Percentiles rank a stretch among this genome's conserved stretches.
Conservation (phyloP, 495 filamentous ascomycete genomes). For the Penicillium arizonense region DNA sequence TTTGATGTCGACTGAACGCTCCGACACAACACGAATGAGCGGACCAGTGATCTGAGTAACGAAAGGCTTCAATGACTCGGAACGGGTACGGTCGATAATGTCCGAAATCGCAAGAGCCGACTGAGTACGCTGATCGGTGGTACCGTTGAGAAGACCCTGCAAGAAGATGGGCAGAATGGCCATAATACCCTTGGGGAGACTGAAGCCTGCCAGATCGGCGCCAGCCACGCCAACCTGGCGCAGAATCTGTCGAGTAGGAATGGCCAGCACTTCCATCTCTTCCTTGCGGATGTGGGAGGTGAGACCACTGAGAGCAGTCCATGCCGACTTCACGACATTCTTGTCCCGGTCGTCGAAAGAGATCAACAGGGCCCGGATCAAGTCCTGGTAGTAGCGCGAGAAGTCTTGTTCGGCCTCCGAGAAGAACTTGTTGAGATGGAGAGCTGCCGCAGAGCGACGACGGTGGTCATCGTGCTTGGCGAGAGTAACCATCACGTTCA, state of each 20-base stretch:
- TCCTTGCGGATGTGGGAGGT: constrained; percentile 91
- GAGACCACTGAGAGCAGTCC: constrained; percentile 83
- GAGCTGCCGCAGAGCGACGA: constrained; percentile 71
- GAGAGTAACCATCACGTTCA: constrained; percentile 85
- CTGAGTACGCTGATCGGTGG: constrained; percentile 84
- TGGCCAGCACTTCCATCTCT: constrained; percentile 94
- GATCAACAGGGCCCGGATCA: constrained; percentile 83
- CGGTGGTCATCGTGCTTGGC: constrained; percentile 91
- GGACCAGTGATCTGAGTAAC: constrained; percentile 98
- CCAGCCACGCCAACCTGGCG: constrained; percentile 87
- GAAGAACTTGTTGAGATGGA: constrained; percentile 89
- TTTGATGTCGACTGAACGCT: constrained; percentile 92
- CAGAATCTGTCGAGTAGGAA: constrained; percentile 79
- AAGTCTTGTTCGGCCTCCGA: constrained; percentile 76
- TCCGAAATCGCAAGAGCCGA: constrained; percentile 93
- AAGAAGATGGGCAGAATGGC: constrained; percentile 95
- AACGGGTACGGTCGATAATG: constrained; percentile 84
- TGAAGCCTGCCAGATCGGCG: constrained; percentile 81
- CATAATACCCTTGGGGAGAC: constrained; percentile 94
- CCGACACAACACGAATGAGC: constrained; percentile 93
- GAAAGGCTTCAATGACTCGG: constrained; percentile 82
- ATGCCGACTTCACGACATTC: constrained; percentile 87
- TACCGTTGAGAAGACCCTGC: constrained; percentile 96
- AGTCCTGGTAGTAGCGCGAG: constrained; percentile 90
- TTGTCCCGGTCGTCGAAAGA: constrained; percentile 85